Conservation (phyloP, 116 monocot species). For the Dioscorea cayenensis region DNA sequence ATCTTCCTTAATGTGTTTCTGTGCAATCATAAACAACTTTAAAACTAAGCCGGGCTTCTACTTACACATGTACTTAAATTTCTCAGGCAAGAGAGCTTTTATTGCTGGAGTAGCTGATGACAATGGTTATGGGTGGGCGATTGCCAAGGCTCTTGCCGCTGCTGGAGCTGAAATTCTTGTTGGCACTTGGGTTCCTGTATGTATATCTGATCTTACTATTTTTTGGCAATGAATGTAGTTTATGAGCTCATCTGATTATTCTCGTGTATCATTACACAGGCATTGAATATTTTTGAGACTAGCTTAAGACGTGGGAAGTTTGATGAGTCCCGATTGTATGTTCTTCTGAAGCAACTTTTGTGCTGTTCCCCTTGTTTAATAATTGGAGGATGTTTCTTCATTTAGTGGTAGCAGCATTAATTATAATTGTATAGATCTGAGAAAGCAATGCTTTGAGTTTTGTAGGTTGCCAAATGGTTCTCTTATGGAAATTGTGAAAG, state of each 20-base stretch:
- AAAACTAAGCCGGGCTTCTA: not conserved
- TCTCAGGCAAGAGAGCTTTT: slow-evolving; percentile 92
- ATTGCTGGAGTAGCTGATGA: slow-evolving; percentile 99
- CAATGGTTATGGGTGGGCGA: slow-evolving; percentile 99
- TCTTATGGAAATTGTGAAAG: slow-evolving; percentile 47
- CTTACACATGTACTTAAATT: not conserved
- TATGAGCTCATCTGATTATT: not conserved
- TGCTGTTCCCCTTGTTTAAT: too few relatives aligned
- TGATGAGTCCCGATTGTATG: slow-evolving; percentile 77
- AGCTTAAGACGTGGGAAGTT: slow-evolving; percentile 93
- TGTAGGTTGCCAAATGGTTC: slow-evolving; percentile 39
- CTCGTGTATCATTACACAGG: slow-evolving; percentile 24
- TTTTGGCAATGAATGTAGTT: not conserved
- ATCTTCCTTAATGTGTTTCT: too few relatives aligned
- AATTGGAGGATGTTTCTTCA: too few relatives aligned
- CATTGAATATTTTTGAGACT: slow-evolving; percentile 93
- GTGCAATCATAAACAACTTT: too few relatives aligned
- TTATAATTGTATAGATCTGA: too few relatives aligned
- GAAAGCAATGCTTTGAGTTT: too few relatives aligned
- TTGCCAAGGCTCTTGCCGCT: slow-evolving; percentile 97
- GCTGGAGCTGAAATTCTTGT: slow-evolving; percentile 99
- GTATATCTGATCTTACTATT: slow-evolving; percentile 9
- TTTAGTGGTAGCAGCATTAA: too few relatives aligned
- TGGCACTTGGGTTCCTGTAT: slow-evolving; percentile 99
- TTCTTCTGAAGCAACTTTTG: not conserved